Percentiles rank a stretch among this genome's conserved stretches.
Conservation (phyloP, 1,139 yeast species). For the Eremothecium cymbalariae region DNA sequence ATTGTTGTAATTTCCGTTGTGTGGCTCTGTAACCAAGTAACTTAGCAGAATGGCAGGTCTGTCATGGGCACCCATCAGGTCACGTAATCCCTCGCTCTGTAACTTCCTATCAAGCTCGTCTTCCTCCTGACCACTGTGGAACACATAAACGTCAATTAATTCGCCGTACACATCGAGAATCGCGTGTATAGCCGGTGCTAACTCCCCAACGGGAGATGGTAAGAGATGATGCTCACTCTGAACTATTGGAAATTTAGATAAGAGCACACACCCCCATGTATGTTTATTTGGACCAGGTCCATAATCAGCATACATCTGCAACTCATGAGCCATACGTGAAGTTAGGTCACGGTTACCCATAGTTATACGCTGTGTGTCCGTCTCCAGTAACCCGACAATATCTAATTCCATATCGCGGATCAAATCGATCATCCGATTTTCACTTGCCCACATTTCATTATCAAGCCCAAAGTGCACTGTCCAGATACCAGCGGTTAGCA, state of each 20-base stretch:
- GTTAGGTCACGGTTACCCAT: conserved; percentile 95
- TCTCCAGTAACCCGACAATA: conserved; percentile 81
- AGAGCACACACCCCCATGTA: conserved; percentile 93
- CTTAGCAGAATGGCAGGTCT: conserved; percentile 79
- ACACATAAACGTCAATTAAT: conserved; percentile 82
- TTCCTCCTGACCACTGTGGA: conserved; percentile 98
- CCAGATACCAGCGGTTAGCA: conserved; percentile 95
- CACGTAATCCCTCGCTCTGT: conserved; percentile 70
- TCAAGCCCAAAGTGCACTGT: conserved; percentile 95
- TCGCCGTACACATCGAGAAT: conserved; percentile 87
- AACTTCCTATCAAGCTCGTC: conserved; percentile 87
- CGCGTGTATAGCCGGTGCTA: conserved; percentile 97
- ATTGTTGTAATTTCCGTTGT: conserved; percentile 82
- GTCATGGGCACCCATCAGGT: conserved; percentile 68
- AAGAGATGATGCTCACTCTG: conserved; percentile 83
- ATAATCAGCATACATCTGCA: conserved; percentile 89
- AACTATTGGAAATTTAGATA: conserved; percentile 89
- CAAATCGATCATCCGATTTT: conserved; percentile 77
- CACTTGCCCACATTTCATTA: conserved; percentile 97
- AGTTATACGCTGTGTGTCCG: conserved; percentile 86
- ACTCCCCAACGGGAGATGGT: conserved; percentile 95
- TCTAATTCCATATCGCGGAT: conserved; percentile 82
- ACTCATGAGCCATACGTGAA: conserved; percentile 82
- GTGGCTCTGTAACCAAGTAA: conserved; percentile 81
- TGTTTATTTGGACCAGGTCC: conserved; percentile 98